These are phyloP conservation scores for Hypoxylon sp. DNA, from an alignment of 2,329 filamentous ascomycete genomes.

Conservation along the genomic window DNA sequence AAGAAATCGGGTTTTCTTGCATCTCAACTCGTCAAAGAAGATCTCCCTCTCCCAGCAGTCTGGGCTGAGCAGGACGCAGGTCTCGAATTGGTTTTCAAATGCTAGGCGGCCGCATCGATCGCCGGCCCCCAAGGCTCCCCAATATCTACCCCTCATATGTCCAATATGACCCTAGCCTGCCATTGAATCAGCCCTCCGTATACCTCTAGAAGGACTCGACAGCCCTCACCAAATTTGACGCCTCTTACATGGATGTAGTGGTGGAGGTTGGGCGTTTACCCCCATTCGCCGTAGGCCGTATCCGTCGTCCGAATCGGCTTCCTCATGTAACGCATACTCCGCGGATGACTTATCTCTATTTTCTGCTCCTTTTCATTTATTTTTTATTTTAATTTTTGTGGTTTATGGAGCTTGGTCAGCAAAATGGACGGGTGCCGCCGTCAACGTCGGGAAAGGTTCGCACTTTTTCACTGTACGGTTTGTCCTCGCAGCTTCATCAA, in stretches of 20 bases:
- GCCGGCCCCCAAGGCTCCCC: constrained; percentile 58
- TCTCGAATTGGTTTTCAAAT: constrained; percentile 66
- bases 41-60: constrained; percentile 56
- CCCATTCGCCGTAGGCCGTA: constrained; percentile 4
- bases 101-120: constrained; percentile 61
- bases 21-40: constrained; percentile 64
- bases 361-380: constrained; percentile 25
- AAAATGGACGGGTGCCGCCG: not conserved
- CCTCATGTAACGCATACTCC: constrained; percentile 9
- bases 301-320: constrained; percentile 21
- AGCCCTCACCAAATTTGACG: not conserved
- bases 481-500: constrained; percentile 57
- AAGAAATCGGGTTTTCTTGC: constrained; percentile 58
- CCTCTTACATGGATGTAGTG: not conserved
- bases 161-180: constrained; percentile 56
- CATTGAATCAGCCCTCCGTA: constrained; percentile 54
- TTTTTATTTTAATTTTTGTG: too few species aligned
- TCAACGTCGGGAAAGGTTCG: not conserved
- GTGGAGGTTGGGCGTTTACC: constrained; percentile 8
- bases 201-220: not conserved
- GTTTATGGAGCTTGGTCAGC: not conserved
- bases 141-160: constrained; percentile 57
- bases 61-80: constrained; percentile 60
- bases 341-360: constrained; percentile 11
- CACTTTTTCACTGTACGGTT: constrained; percentile 56